Percentiles rank a stretch among this genome's conserved stretches.
phyloP scores from a whole-genome alignment of 768 basidiomycete species.

The Ramaria sp. region DNA sequence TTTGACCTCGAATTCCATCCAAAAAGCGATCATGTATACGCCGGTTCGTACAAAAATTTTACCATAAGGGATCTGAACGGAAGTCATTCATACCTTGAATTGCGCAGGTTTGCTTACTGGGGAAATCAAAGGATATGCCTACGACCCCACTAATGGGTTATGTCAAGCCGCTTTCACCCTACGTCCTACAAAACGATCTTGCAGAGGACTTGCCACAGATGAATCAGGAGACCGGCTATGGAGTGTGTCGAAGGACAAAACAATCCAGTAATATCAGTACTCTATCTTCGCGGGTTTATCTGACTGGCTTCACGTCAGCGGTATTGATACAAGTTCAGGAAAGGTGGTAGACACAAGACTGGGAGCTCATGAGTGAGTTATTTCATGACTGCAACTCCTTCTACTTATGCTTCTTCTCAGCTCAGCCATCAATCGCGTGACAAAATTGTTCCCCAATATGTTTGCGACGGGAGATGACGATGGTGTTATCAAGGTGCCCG shows the following conservation, averaged over 20 bases:
- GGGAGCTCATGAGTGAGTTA: conserved; percentile 59
- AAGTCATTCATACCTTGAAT: neutral
- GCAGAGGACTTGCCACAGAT: conserved; percentile 60
- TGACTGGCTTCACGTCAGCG: conserved; percentile 28
- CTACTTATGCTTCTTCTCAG: conserved; percentile 28
- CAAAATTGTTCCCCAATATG: conserved; percentile 55
- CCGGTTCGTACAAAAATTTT: conserved; percentile 9
- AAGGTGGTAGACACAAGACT: conserved; percentile 35
- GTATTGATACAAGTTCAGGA: conserved; percentile 56
- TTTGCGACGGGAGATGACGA: conserved; percentile 89
- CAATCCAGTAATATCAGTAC: conserved; percentile 51
- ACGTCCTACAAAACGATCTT: conserved; percentile 74
- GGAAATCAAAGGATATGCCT: conserved; percentile 69
- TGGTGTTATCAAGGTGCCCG: conserved; percentile 74
- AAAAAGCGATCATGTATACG: conserved; percentile 54
- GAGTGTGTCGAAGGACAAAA: conserved; percentile 73
- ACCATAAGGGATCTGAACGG: neutral
- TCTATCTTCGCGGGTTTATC: conserved; percentile 1
- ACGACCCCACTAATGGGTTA: conserved; percentile 54
- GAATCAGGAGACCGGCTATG: conserved; percentile 61
- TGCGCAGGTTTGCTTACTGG: conserved; percentile 64
- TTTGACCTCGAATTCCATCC: conserved; percentile 92
- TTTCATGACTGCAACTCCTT: conserved; percentile 12
- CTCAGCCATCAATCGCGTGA: conserved; percentile 79
- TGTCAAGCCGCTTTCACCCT: conserved; percentile 47